Evolutionary conservation across 441 rosid species (phyloP).

Genomic region (Flueggea neowawraea): DNA sequence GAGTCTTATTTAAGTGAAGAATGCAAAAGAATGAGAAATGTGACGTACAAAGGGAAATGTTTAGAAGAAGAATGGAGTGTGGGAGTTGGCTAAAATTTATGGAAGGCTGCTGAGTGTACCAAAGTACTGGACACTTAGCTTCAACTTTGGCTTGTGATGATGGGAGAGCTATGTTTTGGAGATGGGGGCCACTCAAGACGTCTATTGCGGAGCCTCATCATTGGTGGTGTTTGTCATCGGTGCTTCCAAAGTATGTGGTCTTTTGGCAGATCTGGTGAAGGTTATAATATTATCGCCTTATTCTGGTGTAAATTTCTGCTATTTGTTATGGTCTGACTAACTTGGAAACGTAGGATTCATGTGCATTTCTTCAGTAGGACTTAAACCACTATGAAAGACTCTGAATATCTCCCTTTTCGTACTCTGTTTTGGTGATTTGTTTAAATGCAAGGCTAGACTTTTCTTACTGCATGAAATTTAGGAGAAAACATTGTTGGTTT

Average conservation of each 20-base stretch:
- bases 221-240: constrained; percentile 38
- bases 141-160: constrained; percentile 20
- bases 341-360: constrained; percentile 3
- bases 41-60: constrained; percentile 4
- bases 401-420: no score
- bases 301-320: constrained; percentile 17
- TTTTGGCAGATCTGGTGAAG: constrained; percentile 48
- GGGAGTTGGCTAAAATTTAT: constrained; percentile 8
- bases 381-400: no score
- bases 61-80: constrained; percentile 1
- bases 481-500: no score
- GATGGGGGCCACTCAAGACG: constrained; percentile 26
- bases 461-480: no score
- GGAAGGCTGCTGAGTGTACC: constrained; percentile 13
- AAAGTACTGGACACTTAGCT: constrained; percentile 19
- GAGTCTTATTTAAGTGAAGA: neutral
- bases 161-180: constrained; percentile 19
- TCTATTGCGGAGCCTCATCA: constrained; percentile 36
- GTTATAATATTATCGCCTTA: constrained; percentile 36
- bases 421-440: no score
- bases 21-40: constrained; percentile 3
- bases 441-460: no score
- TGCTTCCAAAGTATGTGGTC: constrained; percentile 31
- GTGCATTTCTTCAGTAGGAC: no score
- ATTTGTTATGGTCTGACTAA: neutral